phyloP scores from a whole-genome alignment of 2,329 filamentous ascomycete genomes.

The Clonostachys byssicola region DNA sequence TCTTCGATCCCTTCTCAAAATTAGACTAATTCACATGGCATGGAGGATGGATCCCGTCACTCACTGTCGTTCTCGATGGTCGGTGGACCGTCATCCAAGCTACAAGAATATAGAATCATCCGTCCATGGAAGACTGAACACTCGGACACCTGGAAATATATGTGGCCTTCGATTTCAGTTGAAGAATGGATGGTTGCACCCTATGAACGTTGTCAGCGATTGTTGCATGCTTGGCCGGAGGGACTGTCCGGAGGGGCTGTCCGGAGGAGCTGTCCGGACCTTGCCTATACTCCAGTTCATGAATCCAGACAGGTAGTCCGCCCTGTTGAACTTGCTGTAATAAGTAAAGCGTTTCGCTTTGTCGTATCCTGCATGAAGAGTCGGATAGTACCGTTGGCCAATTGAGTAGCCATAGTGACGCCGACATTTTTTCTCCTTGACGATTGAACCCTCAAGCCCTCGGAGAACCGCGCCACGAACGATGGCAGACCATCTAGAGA shows the following conservation, averaged over 20 bases:
- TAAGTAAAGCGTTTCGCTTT: not conserved
- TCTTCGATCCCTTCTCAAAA: not conserved
- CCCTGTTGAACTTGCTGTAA: too few relatives aligned
- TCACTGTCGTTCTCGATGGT: not conserved
- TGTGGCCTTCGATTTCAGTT: not conserved
- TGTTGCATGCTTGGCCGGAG: too few relatives aligned
- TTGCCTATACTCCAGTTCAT: not conserved
- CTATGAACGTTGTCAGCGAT: too few relatives aligned
- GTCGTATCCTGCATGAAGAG: not conserved
- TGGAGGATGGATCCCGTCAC: not conserved
- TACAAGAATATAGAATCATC: not conserved
- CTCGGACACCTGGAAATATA: not conserved
- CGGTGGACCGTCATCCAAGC: not conserved
- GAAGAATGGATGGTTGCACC: too few relatives aligned
- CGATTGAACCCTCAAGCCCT: conserved; percentile 74
- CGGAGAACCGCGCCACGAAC: conserved; percentile 73
- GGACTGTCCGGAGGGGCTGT: not conserved
- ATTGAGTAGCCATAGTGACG: not conserved
- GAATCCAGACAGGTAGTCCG: not conserved
- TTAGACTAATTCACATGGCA: not conserved
- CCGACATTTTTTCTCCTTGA: conserved; percentile 23
- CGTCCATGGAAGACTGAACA: too few relatives aligned
- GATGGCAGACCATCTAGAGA: conserved; percentile 67
- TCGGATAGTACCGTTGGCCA: not conserved
- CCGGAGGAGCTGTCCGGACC: not conserved